These are phyloP conservation scores for Ploettnerulaceae sp. DNA, from an alignment of 2,329 filamentous ascomycete genomes.

Conservation along the genomic window DNA sequence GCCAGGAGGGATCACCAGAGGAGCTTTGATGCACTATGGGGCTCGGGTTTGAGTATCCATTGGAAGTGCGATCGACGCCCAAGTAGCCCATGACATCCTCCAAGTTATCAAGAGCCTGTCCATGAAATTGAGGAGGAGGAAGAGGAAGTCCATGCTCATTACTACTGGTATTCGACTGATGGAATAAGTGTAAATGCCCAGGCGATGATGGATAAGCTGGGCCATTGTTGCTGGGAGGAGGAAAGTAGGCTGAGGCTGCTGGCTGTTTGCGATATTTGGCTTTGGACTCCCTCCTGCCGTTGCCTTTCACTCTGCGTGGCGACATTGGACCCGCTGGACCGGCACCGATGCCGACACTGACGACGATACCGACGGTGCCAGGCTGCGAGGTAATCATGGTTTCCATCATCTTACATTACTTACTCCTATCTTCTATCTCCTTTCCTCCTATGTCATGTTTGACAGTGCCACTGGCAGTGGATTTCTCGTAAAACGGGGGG, in stretches of 20 bases:
- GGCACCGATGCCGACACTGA: slow-evolving; percentile 12
- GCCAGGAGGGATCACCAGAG: slow-evolving; percentile 15
- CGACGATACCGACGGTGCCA: slow-evolving; percentile 6
- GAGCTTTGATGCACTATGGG: slow-evolving; percentile 17
- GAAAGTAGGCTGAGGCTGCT: slow-evolving; percentile 8
- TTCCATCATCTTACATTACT: slow-evolving; percentile 12
- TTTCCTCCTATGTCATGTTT: background rate
- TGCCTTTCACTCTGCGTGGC: background rate
- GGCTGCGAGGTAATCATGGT: slow-evolving; percentile 11
- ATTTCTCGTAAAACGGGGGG: background rate
- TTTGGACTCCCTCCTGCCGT: slow-evolving; percentile 23
- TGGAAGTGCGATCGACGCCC: slow-evolving; percentile 8
- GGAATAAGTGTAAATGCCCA: slow-evolving; percentile 3
- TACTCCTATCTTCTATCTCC: background rate
- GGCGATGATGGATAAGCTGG: slow-evolving; percentile 13
- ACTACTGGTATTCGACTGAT: background rate
- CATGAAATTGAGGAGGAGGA: background rate
- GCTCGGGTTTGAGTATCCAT: slow-evolving; percentile 6
- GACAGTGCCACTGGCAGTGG: background rate
- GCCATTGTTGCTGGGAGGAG: background rate
- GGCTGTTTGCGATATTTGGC: slow-evolving; percentile 18
- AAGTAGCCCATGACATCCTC: slow-evolving; percentile 9
- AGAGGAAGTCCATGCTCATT: no score
- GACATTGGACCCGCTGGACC: background rate
- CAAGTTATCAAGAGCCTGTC: slow-evolving; percentile 2